Percentiles rank a stretch among this genome's conserved stretches.
Conservation (phyloP, 148 eudicot genomes). For the Nepenthes mirabilis region DNA sequence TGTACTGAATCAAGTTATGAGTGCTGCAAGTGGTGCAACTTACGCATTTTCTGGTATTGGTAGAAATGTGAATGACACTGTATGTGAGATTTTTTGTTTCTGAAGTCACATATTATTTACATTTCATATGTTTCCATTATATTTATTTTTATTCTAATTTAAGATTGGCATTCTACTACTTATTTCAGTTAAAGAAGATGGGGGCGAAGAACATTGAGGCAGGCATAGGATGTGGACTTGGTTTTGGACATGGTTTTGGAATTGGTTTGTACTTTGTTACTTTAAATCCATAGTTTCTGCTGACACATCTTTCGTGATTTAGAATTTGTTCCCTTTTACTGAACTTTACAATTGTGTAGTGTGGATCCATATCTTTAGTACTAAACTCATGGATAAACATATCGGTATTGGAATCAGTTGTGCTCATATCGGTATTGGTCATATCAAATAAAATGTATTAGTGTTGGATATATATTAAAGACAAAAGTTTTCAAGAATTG, state of each 20-base stretch:
- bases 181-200: conserved; percentile 56
- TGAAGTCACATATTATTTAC: background rate
- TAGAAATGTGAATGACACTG: conserved; percentile 62
- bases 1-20: conserved; percentile 63
- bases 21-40: conserved; percentile 96
- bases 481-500: too few relatives aligned
- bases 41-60: conserved; percentile 75
- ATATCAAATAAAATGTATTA: too few relatives aligned
- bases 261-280: conserved; percentile 43
- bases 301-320: too few relatives aligned
- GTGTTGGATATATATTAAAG: too few relatives aligned
- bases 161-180: background rate
- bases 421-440: too few relatives aligned
- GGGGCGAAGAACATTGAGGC: conserved; percentile 81
- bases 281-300: background rate
- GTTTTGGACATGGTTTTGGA: conserved; percentile 97
- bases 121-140: background rate
- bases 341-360: too few relatives aligned
- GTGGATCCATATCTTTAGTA: too few relatives aligned
- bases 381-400: too few relatives aligned
- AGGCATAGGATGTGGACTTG: conserved; percentile 96
- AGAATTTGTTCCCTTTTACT: too few relatives aligned
- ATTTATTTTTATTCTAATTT: background rate
- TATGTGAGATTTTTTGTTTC: conserved; percentile 26
- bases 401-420: too few relatives aligned